Evolutionary conservation across 495 filamentous ascomycete species (phyloP).

Genomic region (Bathelium albidoporum): DNA sequence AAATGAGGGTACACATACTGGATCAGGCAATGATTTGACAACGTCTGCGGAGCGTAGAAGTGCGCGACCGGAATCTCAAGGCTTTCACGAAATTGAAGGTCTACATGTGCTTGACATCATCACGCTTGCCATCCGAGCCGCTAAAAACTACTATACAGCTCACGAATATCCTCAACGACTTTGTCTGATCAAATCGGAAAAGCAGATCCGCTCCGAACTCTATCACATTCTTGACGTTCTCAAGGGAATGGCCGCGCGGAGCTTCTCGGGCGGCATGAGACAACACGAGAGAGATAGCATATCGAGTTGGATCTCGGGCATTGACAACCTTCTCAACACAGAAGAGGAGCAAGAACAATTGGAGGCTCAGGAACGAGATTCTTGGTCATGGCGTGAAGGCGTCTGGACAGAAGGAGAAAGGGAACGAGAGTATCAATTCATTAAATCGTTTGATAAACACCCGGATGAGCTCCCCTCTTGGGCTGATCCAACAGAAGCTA

Average conservation of each 20-base stretch:
- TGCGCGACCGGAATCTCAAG: constrained; percentile 36
- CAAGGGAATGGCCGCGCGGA: constrained; percentile 78
- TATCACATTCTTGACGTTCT: constrained; percentile 78
- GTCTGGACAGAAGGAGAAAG: constrained; percentile 70
- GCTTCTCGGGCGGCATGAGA: constrained; percentile 74
- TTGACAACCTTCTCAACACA: constrained; percentile 60
- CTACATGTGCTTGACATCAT: constrained; percentile 84
- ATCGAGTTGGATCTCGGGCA: constrained; percentile 61
- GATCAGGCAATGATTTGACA: constrained; percentile 18
- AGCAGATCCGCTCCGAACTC: constrained; percentile 68
- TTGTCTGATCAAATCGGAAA: constrained; percentile 76
- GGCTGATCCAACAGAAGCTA: constrained; percentile 45
- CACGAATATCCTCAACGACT: constrained; percentile 74
- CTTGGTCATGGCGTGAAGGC: constrained; percentile 71
- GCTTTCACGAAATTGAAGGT: constrained; percentile 80
- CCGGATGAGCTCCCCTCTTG: constrained; percentile 56
- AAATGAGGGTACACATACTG: constrained; percentile 16
- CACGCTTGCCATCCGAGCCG: constrained; percentile 86
- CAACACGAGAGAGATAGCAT: constrained; percentile 63
- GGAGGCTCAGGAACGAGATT: constrained; percentile 58
- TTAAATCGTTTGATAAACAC: constrained; percentile 60
- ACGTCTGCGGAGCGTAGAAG: constrained; percentile 10
- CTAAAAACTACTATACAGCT: constrained; percentile 86
- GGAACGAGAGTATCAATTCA: constrained; percentile 61
- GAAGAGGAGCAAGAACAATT: constrained; percentile 66